These are phyloP conservation scores for Cystobasidium tubakii DNA, from an alignment of 768 basidiomycete genomes.

Conservation along the genomic window DNA sequence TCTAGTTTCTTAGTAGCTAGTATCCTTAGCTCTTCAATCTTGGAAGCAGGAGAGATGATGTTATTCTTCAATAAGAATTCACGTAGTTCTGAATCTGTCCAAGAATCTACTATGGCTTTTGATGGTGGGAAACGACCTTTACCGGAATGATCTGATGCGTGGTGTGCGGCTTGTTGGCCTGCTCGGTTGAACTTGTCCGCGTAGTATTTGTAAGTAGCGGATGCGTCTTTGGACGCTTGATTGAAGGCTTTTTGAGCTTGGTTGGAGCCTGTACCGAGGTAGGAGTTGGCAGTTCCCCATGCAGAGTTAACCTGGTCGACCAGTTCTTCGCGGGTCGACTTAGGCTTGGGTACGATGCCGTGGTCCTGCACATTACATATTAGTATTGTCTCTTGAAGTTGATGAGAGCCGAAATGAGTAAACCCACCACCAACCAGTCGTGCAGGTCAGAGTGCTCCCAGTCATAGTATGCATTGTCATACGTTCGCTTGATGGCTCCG, in stretches of 20 bases:
- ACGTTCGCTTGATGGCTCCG: constrained; percentile 35
- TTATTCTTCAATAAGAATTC: constrained; percentile 81
- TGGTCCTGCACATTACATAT: constrained; percentile 34
- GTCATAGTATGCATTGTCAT: constrained; percentile 47
- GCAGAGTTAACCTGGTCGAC: constrained; percentile 56
- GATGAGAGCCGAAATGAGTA: background rate
- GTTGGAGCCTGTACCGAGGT: constrained; percentile 53
- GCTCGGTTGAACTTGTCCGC: constrained; percentile 54
- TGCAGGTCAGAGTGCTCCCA: constrained; percentile 42
- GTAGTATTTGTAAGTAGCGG: constrained; percentile 23
- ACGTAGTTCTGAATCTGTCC: constrained; percentile 77
- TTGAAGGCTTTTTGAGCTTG: constrained; percentile 59
- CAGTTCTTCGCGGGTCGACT: constrained; percentile 39
- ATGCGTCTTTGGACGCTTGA: constrained; percentile 20
- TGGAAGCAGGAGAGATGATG: constrained; percentile 71
- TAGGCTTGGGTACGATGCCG: constrained; percentile 37
- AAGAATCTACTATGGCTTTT: constrained; percentile 49
- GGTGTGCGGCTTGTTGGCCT: constrained; percentile 57
- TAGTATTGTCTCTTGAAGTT: too few species aligned
- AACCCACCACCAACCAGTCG: constrained; percentile 32
- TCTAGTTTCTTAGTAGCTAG: constrained; percentile 63
- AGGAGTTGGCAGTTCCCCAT: constrained; percentile 53
- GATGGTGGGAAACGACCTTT: background rate
- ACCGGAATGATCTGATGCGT: constrained; percentile 18
- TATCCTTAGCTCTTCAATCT: constrained; percentile 69